Conservation (phyloP, 2,329 filamentous ascomycete genomes). For the Alternaria angustiovoidea region DNA sequence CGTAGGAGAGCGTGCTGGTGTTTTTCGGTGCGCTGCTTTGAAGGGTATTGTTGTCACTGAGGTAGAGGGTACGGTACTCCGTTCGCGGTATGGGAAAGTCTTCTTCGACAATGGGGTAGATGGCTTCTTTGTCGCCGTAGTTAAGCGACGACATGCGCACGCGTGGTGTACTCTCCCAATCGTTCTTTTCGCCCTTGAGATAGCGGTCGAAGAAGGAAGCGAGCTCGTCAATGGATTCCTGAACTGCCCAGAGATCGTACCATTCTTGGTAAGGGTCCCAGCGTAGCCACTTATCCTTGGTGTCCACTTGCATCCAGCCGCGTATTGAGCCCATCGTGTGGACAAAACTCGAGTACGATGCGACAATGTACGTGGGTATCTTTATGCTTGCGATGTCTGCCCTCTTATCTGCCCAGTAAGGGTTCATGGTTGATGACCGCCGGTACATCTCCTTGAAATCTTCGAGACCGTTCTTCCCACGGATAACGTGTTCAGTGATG, state of each 20-base stretch:
- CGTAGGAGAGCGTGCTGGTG: conserved; percentile 1
- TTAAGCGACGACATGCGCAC: conserved; percentile 54
- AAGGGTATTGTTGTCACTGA: conserved; percentile 8
- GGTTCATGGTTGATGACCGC: conserved; percentile 17
- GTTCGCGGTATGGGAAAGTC: conserved; percentile 27
- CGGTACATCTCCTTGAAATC: conserved; percentile 21
- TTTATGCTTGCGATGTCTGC: conserved; percentile 20
- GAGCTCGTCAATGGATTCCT: conserved; percentile 22
- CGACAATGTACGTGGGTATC: conserved; percentile 25
- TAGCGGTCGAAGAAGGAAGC: conserved; percentile 57
- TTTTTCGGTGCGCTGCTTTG: neutral
- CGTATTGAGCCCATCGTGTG: conserved; percentile 28
- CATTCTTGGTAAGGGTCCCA: conserved; percentile 27
- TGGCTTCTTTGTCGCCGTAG: conserved; percentile 21
- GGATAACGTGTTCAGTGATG: conserved; percentile 29
- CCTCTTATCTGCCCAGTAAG: conserved; percentile 25
- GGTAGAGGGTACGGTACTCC: conserved; percentile 22
- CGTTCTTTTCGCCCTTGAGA: conserved; percentile 55
- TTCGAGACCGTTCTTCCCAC: conserved; percentile 22
- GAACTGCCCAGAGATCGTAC: conserved; percentile 24
- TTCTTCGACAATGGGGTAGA: conserved; percentile 22
- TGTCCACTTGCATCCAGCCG: conserved; percentile 14
- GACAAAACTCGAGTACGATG: conserved; percentile 22
- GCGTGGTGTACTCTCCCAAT: conserved; percentile 58
- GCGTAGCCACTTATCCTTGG: conserved; percentile 28